A percentile compares a stretch with the other conserved stretches of the same genome.
Evolutionary conservation across 805 yeast genomes (phyloP).

Genomic region (Candida yuanshanica): DNA sequence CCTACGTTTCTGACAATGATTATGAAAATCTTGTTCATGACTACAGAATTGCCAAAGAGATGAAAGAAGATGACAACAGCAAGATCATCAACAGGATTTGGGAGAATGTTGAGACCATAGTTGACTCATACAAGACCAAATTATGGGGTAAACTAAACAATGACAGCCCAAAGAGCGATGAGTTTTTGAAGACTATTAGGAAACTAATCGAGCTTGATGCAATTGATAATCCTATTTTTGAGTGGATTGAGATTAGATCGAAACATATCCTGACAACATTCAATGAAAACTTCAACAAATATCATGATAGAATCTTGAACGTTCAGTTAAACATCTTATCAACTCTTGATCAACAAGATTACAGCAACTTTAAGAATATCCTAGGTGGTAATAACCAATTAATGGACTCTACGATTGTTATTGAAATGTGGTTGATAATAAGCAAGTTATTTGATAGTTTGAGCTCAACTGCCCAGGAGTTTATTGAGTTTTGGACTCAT

Average conservation of each 20-base stretch:
- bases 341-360: slow-evolving; percentile 31
- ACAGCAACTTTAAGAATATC: slow-evolving; percentile 22
- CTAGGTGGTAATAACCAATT: slow-evolving; percentile 23
- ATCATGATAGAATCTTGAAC: slow-evolving; percentile 33
- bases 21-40: slow-evolving; percentile 53
- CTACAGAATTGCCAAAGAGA: slow-evolving; percentile 44
- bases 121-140: slow-evolving; percentile 47
- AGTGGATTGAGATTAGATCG: slow-evolving; percentile 53
- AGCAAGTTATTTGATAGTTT: slow-evolving; percentile 37
- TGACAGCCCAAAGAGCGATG: slow-evolving; percentile 13
- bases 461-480: slow-evolving; percentile 31
- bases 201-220: slow-evolving; percentile 58
- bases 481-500: slow-evolving; percentile 48
- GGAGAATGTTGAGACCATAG: slow-evolving; percentile 46
- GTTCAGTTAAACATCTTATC: slow-evolving; percentile 36
- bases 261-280: slow-evolving; percentile 33
- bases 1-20: slow-evolving; percentile 42
- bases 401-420: slow-evolving; percentile 47
- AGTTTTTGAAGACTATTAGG: slow-evolving; percentile 40
- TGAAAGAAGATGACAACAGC: slow-evolving; percentile 23
- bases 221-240: slow-evolving; percentile 56
- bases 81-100: slow-evolving; percentile 47
- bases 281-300: slow-evolving; percentile 36
- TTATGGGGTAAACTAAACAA: slow-evolving; percentile 44
- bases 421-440: slow-evolving; percentile 55